Base-by-base conservation (phyloP, 2,329 filamentous ascomycete species). In the Cladophialophora chaetospira region DNA sequence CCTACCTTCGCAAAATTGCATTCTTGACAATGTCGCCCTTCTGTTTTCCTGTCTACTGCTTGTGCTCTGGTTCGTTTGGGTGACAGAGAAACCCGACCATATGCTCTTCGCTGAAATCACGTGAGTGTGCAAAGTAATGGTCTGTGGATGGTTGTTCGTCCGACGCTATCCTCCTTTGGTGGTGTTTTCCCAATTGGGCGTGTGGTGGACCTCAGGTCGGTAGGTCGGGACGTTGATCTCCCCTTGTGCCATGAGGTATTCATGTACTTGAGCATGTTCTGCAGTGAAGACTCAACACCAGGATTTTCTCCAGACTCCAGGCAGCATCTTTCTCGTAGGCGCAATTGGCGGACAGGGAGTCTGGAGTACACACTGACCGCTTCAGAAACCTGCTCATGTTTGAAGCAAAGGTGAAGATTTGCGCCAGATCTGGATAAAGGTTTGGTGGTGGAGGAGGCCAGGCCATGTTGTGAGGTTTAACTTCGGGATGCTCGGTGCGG, bases 361-460 rank as follows among this genome's bases (percentile, higher is more conserved):
- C 11, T 23, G 2, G 31, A 19, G 11, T 5, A 11, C 11, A 36
- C 11, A 11, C n/a, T 2, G 35, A 35, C 11, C 10, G 29, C 11
- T 5, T 33, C n/a, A 38, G 17, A 49, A 49, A 49, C 46, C 8
- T 49, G 46, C 46, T 49, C 46, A 36, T 6, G 5, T 15, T 23
- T 15, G 46, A 35, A n/a, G 29, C 21, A 10, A 33, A 11, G n/a
- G 19, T 13, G 6, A 28, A 11, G 21, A 8, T 28, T 11, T 38
- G 21, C 28, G n/a, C 9, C 17, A 8, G 1, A 21, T 4, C 9
- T 31, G 11, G 2, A 17, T n/a, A 9, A n/a, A 15, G 21, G 9
- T 33, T 21, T 29, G 21, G 35, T n/a, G 3, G 21, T 25, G 2
- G 17, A 3, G 4, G n/a, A n/a, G 29, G 10, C 6, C 31, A 19